Evolutionary conservation across 345 rosid species (phyloP).

Genomic region (Populus ilicifolia): DNA sequence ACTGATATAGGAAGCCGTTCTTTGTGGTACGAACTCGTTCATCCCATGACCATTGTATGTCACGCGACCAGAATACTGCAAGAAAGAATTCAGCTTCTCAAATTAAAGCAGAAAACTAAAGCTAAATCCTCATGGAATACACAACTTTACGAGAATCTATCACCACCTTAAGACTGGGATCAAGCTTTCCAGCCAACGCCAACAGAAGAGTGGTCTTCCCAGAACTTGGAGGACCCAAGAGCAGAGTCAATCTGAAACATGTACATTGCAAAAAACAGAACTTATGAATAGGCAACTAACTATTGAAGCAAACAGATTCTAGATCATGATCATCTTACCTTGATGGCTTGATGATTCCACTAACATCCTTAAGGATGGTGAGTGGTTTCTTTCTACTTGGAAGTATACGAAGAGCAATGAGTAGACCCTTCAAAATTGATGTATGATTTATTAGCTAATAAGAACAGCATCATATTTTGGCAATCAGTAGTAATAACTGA

Average conservation of each 20-base stretch:
- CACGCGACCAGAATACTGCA: conserved; percentile 54
- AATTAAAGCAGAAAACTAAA: background rate
- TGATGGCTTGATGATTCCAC: conserved; percentile 71
- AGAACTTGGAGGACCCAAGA: conserved; percentile 83
- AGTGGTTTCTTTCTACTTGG: conserved; percentile 49
- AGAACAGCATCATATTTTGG: background rate
- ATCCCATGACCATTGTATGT: conserved; percentile 55
- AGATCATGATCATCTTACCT: conserved; percentile 33
- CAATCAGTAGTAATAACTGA: background rate
- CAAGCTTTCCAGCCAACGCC: conserved; percentile 81
- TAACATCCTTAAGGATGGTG: conserved; percentile 60
- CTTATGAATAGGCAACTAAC: background rate
- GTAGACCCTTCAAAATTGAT: conserved; percentile 19
- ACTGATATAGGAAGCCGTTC: conserved; percentile 63
- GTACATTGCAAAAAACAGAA: background rate
- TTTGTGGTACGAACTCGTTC: conserved; percentile 60
- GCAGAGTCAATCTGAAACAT: conserved; percentile 57
- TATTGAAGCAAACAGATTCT: background rate
- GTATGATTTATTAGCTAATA: background rate
- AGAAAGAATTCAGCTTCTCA: background rate
- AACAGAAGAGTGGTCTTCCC: conserved; percentile 77
- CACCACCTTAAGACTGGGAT: conserved; percentile 48
- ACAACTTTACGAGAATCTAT: background rate
- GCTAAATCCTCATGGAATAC: background rate
- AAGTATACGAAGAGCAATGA: conserved; percentile 29